Percentiles rank a stretch among this genome's conserved stretches.
These are phyloP conservation scores for Diplodia scrobiculata DNA, from an alignment of 2,329 filamentous ascomycete species.

Conservation along the genomic window DNA sequence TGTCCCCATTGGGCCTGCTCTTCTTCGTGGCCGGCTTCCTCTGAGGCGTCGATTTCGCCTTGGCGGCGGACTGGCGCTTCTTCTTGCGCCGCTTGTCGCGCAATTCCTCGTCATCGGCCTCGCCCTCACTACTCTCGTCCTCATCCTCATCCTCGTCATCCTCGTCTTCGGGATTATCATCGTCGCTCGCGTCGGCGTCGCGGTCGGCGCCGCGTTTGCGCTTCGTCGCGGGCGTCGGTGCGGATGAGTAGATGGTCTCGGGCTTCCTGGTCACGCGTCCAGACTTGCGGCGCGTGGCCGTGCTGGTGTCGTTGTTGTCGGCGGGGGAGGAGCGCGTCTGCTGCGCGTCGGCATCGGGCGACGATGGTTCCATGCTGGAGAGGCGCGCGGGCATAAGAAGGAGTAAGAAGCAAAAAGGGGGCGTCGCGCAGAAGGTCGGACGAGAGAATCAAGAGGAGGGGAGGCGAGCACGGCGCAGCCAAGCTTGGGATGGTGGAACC, in stretches of 20 bases:
- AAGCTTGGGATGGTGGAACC: constrained; percentile 11
- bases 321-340: constrained; percentile 28
- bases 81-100: constrained; percentile 40
- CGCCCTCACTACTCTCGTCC: constrained; percentile 42
- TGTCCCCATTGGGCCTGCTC: constrained; percentile 57
- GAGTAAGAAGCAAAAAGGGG: not conserved
- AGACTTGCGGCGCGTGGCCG: constrained; percentile 43
- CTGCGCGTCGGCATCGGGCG: constrained; percentile 30
- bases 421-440: not conserved
- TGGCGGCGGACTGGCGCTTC: constrained; percentile 32
- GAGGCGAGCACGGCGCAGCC: constrained; percentile 8
- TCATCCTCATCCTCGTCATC: constrained; percentile 26
- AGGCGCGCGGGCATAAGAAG: constrained; percentile 30
- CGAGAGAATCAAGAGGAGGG: constrained; percentile 8
- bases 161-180: constrained; percentile 8
- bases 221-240: constrained; percentile 40
- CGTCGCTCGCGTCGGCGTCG: constrained; percentile 35
- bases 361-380: constrained; percentile 32
- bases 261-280: constrained; percentile 47
- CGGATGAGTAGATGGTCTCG: constrained; percentile 39
- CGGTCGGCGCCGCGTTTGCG: constrained; percentile 42
- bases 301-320: constrained; percentile 28
- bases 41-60: constrained; percentile 33
- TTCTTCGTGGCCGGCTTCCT: constrained; percentile 54
- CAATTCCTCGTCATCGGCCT: constrained; percentile 47